phyloP scores from a whole-genome alignment of 371 early-diverging fungal genomes.

The Haplosporangium sp. region DNA sequence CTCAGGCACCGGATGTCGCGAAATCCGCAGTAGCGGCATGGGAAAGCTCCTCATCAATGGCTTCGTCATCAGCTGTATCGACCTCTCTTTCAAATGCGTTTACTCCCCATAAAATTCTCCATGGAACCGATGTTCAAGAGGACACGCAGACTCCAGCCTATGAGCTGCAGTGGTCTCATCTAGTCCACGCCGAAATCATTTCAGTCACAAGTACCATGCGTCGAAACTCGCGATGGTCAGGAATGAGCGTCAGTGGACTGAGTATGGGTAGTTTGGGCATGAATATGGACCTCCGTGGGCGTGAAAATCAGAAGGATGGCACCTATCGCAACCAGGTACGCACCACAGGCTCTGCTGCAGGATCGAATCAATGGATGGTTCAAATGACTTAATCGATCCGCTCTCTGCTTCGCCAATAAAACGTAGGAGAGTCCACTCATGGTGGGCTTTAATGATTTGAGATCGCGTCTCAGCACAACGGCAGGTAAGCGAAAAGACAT shows the following conservation, averaged over 20 bases:
- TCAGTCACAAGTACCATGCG: conserved; percentile 86
- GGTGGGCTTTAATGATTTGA: conserved; percentile 76
- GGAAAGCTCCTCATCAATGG: not conserved
- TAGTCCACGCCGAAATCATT: conserved; percentile 84
- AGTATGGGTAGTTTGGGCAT: conserved; percentile 74
- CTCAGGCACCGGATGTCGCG: conserved; percentile 7
- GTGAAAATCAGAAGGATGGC: conserved; percentile 57
- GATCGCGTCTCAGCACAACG: conserved; percentile 70
- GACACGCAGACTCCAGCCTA: conserved; percentile 38
- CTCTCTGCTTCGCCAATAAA: not conserved
- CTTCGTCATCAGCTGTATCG: conserved; percentile 13
- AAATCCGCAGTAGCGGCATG: conserved; percentile 6
- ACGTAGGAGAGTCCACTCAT: conserved; percentile 76
- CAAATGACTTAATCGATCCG: no score
- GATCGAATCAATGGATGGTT: no score
- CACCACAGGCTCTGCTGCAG: no score
- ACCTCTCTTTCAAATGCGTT: conserved; percentile 17
- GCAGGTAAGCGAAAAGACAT: conserved; percentile 57
- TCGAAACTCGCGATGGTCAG: conserved; percentile 89
- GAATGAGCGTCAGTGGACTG: conserved; percentile 69
- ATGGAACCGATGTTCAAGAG: not conserved
- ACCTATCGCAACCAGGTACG: conserved; percentile 59
- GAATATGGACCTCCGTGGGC: conserved; percentile 74
- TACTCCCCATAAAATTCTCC: conserved; percentile 7
- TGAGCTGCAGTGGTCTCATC: conserved; percentile 78